Percentiles rank a stretch among this genome's conserved stretches.
phyloP scores from a whole-genome alignment of 306 rosid genomes.

The Pyrus betulifolia region DNA sequence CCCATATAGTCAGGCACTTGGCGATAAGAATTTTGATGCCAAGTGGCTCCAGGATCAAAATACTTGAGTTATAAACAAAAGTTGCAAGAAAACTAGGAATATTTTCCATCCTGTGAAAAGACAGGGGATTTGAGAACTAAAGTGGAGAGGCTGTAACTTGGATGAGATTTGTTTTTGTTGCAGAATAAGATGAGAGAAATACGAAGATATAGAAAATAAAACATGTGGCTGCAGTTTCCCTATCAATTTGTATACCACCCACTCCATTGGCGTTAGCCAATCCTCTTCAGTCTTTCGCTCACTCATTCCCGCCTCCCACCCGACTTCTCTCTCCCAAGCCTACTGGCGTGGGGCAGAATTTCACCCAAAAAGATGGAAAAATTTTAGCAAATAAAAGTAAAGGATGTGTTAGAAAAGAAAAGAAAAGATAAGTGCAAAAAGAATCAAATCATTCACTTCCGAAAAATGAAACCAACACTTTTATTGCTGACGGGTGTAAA shows the following conservation, averaged over 20 bases:
- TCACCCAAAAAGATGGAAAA: constrained; percentile 14
- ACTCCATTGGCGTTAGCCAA: constrained; percentile 21
- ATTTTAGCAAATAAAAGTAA: background rate
- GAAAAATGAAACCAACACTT: constrained; percentile 18
- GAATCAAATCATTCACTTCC: constrained; percentile 4
- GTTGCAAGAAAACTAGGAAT: background rate
- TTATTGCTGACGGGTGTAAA: constrained; percentile 20
- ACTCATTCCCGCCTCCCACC: background rate
- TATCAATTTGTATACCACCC: constrained; percentile 44
- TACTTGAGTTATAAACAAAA: background rate
- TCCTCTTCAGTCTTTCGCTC: constrained; percentile 24
- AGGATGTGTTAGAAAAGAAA: too few relatives aligned
- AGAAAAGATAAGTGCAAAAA: background rate
- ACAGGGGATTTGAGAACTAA: constrained; percentile 33
- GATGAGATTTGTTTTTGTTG: constrained; percentile 39
- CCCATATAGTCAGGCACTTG: background rate
- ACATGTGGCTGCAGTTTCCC: constrained; percentile 63
- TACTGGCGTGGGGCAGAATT: constrained; percentile 6
- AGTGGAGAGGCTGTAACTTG: constrained; percentile 22
- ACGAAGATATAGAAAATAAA: constrained; percentile 16
- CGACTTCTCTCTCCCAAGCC: constrained; percentile 15
- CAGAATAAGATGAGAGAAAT: constrained; percentile 10
- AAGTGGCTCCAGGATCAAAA: background rate
- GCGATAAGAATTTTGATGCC: background rate
- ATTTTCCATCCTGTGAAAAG: constrained; percentile 40